These are phyloP conservation scores for Sporothrix pallida DNA, from an alignment of 2,329 filamentous ascomycete genomes.

Conservation along the genomic window DNA sequence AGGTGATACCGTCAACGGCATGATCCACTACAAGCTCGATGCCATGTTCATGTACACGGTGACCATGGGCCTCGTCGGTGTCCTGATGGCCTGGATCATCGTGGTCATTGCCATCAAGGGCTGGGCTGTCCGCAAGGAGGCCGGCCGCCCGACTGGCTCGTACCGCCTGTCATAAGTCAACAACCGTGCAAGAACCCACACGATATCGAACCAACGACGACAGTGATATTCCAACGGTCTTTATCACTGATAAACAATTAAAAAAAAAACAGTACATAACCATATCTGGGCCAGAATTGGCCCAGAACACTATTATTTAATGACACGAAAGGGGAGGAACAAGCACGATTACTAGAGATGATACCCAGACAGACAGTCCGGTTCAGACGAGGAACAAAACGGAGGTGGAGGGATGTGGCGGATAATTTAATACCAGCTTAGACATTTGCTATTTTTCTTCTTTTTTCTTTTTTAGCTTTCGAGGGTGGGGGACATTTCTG, in stretches of 20 bases:
- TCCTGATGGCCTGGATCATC: slow-evolving; percentile 86
- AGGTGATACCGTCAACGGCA: slow-evolving; percentile 75
- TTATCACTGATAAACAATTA: background rate
- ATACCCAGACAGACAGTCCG: background rate
- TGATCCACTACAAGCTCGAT: slow-evolving; percentile 77
- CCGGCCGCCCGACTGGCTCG: slow-evolving; percentile 37
- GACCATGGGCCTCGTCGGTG: slow-evolving; percentile 78
- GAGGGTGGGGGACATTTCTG: background rate
- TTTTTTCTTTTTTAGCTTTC: background rate
- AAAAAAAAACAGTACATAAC: background rate
- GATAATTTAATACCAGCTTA: slow-evolving; percentile 1
- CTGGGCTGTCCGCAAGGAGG: slow-evolving; percentile 69
- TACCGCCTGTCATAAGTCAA: slow-evolving; percentile 36
- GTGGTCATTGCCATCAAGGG: slow-evolving; percentile 82
- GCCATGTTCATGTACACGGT: slow-evolving; percentile 95
- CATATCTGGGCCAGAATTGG: background rate
- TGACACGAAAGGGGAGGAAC: slow-evolving; percentile 6
- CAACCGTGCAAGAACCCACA: background rate
- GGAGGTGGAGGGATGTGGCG: background rate
- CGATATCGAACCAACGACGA: background rate
- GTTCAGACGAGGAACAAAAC: background rate
- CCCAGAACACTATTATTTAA: background rate
- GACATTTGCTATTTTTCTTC: background rate
- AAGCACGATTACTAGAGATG: background rate
- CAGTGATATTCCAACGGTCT: background rate